phyloP scores from a whole-genome alignment of 805 yeast genomes.

The Starmerella cellae region DNA sequence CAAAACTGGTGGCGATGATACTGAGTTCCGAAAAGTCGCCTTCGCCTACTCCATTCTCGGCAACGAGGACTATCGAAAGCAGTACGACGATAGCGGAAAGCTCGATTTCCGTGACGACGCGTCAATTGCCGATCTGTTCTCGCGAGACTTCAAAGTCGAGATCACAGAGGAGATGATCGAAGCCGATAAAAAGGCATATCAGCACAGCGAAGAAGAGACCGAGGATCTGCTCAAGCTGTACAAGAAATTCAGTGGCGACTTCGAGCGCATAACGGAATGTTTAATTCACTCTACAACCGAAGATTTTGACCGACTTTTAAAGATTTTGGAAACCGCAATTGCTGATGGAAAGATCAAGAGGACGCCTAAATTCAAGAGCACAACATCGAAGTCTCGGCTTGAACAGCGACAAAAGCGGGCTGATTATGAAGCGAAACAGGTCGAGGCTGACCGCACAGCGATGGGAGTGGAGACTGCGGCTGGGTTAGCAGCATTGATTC shows the following conservation, averaged over 20 bases:
- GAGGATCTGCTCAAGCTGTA: slow-evolving; percentile 52
- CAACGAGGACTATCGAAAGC: slow-evolving; percentile 41
- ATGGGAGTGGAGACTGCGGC: slow-evolving; percentile 28
- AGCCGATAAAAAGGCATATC: slow-evolving; percentile 53
- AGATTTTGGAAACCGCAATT: slow-evolving; percentile 37
- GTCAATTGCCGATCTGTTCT: slow-evolving; percentile 29
- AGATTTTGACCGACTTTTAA: slow-evolving; percentile 51
- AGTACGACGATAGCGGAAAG: slow-evolving; percentile 62
- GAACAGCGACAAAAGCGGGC: slow-evolving; percentile 34
- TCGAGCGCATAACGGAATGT: slow-evolving; percentile 53
- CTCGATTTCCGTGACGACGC: slow-evolving; percentile 31
- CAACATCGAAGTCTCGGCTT: slow-evolving; percentile 37
- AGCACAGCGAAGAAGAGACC: slow-evolving; percentile 32
- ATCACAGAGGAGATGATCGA: slow-evolving; percentile 39
- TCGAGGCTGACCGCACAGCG: slow-evolving; percentile 48
- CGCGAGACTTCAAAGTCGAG: slow-evolving; percentile 26
- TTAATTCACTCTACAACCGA: slow-evolving; percentile 61
- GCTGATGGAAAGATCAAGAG: slow-evolving; percentile 29
- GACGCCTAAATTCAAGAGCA: slow-evolving; percentile 36
- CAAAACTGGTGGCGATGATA: slow-evolving; percentile 35
- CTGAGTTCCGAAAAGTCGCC: slow-evolving; percentile 52
- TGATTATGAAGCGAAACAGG: slow-evolving; percentile 33
- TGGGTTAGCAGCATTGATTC: slow-evolving; percentile 29
- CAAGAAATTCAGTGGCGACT: slow-evolving; percentile 50
- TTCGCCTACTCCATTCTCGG: slow-evolving; percentile 59